Evolutionary conservation across 768 basidiomycete genomes (phyloP).

Genomic region (Suillus decipiens): DNA sequence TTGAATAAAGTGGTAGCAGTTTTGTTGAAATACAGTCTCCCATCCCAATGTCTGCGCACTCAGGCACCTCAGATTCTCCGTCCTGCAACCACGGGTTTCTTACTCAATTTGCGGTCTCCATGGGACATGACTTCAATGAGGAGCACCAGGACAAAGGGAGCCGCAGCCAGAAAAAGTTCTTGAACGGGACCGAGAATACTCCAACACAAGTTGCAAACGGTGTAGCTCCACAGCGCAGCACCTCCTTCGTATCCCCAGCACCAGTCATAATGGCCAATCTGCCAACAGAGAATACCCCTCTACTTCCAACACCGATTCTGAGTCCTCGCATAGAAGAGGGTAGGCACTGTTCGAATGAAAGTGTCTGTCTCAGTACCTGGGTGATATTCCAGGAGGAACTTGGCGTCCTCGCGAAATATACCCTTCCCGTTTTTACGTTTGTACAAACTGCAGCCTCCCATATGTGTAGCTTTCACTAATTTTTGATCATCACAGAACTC

Average conservation of each 20-base stretch:
- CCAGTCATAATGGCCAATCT: slow-evolving; percentile 4
- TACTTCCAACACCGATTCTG: slow-evolving; percentile 46
- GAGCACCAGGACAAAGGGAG: background rate
- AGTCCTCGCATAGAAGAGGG: slow-evolving; percentile 56
- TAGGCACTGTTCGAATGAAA: slow-evolving; percentile 31
- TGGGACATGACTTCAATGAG: background rate
- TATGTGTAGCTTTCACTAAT: slow-evolving; percentile 9
- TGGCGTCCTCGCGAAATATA: slow-evolving; percentile 57
- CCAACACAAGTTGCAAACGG: background rate
- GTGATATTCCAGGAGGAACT: slow-evolving; percentile 60
- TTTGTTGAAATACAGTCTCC: background rate
- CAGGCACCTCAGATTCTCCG: slow-evolving; percentile 49
- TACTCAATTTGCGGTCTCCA: slow-evolving; percentile 43
- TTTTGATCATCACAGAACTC: slow-evolving; percentile 49
- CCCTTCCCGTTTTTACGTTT: slow-evolving; percentile 73
- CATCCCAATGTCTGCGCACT: background rate
- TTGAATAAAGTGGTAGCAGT: background rate
- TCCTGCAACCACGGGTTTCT: slow-evolving; percentile 69
- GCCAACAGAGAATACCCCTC: slow-evolving; percentile 55
- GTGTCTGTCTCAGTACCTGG: slow-evolving; percentile 22
- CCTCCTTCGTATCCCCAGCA: slow-evolving; percentile 19
- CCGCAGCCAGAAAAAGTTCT: background rate
- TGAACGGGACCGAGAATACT: background rate
- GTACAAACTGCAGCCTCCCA: slow-evolving; percentile 23
- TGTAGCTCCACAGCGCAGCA: background rate